Evolutionary conservation across 2,329 filamentous ascomycete genomes (phyloP), one percentile per base, ranked within the genome.

Genomic region (Sporothrix protearum): DNA sequence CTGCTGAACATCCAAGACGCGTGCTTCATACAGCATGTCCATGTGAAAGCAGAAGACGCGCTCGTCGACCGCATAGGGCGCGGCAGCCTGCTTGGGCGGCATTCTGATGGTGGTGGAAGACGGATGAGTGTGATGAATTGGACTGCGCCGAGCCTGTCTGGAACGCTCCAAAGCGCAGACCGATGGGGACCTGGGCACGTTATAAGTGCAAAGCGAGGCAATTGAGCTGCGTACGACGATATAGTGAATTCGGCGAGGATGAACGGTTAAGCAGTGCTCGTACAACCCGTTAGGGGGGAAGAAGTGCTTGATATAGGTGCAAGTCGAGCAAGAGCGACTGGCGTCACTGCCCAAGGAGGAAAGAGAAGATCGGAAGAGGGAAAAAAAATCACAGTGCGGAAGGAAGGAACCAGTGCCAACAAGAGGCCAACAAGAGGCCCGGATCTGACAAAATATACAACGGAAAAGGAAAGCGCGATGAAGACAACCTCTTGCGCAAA

Each of bases 11-110:
- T 97, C 94, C 75, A 97, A 88, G 69, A 99, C 91, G 83, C 98
- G 98, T 76, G 96, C 96, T 82, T 99, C 96, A 79, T 99, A 99
- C 68, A 99, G 89, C 82, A 98, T 90, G 78, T 98, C 94, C 82
- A 95, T 93, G 80, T 99, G 96, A 79, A 98, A 98, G 84, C 96
- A 99, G 42, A 98, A 89, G 49, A 97, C 94, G 79, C 92, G 93
- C 84, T 99, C 96, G 79, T 98, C 94, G 85, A 94, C 94, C 78
- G 80, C 82, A 78, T 84, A 86, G 66, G 85, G 84, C 69, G 85
- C 82, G 75, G 78, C 79, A 74, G 83, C 79, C 80, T 81, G 79
- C 75, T 83, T 82, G 8, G 74, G 73, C 12, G 74, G 70, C 74
- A 75, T 75, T n/a, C 6, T 68, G 49, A 49, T n/a, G 42, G 63